Conservation (phyloP, 2,329 filamentous ascomycete genomes). For the Botrytis fragariae region DNA sequence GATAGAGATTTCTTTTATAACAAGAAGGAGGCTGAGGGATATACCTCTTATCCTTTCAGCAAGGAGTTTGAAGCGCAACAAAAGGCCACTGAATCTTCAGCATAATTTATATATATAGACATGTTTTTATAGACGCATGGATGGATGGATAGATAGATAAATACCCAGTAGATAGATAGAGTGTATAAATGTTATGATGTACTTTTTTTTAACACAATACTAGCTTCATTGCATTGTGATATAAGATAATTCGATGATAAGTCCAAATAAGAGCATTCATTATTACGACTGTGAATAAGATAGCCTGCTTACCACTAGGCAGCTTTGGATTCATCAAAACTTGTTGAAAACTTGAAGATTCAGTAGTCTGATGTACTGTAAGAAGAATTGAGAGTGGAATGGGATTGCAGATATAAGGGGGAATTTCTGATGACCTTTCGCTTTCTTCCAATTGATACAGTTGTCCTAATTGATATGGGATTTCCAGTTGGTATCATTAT, state of each 20-base stretch:
- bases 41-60: constrained; percentile 40
- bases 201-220: background rate
- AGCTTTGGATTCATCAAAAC: background rate
- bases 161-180: background rate
- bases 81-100: constrained; percentile 10
- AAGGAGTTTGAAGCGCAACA: constrained; percentile 34
- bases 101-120: background rate
- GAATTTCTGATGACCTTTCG: too few species aligned
- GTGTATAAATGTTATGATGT: background rate
- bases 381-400: too few species aligned
- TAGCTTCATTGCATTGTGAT: background rate
- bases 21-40: constrained; percentile 38
- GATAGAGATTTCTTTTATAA: constrained; percentile 43
- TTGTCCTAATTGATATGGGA: too few species aligned
- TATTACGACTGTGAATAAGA: background rate
- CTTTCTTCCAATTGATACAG: too few species aligned
- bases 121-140: background rate
- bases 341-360: background rate
- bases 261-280: background rate
- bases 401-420: too few species aligned
- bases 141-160: background rate
- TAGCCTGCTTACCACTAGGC: background rate
- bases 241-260: background rate
- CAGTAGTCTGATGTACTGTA: background rate
- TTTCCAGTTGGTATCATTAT: too few species aligned